Percentiles rank a stretch among this genome's conserved stretches.
These are phyloP conservation scores for Xylaria intraflava DNA, from an alignment of 495 filamentous ascomycete genomes.

Conservation along the genomic window DNA sequence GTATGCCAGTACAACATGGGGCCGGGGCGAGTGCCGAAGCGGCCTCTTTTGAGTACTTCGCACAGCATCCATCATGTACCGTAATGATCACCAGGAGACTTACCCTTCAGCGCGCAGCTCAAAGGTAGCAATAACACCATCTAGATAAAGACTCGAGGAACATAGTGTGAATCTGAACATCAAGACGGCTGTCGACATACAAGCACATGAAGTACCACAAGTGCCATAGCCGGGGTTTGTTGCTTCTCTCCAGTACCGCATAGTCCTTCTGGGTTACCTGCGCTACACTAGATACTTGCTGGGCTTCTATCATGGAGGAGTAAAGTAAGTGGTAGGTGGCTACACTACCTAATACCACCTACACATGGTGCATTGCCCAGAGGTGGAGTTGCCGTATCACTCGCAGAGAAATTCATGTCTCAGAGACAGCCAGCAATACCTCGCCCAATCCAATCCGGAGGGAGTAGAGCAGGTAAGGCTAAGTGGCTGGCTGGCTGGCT, in stretches of 20 bases:
- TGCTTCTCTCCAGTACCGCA: neutral
- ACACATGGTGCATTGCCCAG: no score
- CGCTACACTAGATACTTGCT: no score
- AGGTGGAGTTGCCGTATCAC: neutral
- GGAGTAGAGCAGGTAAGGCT: neutral
- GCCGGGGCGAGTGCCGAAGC: slow-evolving; percentile 1
- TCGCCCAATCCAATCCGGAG: neutral
- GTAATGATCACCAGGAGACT: no score
- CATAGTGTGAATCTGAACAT: neutral
- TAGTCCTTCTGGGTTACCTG: neutral
- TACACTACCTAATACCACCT: no score
- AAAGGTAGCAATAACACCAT: no score
- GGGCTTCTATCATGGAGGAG: no score
- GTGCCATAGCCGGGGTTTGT: neutral
- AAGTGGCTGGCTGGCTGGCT: neutral
- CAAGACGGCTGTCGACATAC: neutral
- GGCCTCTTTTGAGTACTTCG: neutral
- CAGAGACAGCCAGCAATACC: neutral
- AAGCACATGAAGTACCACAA: neutral
- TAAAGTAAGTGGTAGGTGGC: no score
- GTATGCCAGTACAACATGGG: slow-evolving; percentile 13
- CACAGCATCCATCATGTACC: no score
- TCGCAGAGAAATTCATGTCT: neutral
- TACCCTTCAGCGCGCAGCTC: no score
- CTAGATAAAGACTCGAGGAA: neutral